A percentile compares a stretch with the other conserved stretches of the same genome.
Evolutionary conservation across 2,329 filamentous ascomycete species (phyloP).

Genomic region (Colletotrichum sp.): DNA sequence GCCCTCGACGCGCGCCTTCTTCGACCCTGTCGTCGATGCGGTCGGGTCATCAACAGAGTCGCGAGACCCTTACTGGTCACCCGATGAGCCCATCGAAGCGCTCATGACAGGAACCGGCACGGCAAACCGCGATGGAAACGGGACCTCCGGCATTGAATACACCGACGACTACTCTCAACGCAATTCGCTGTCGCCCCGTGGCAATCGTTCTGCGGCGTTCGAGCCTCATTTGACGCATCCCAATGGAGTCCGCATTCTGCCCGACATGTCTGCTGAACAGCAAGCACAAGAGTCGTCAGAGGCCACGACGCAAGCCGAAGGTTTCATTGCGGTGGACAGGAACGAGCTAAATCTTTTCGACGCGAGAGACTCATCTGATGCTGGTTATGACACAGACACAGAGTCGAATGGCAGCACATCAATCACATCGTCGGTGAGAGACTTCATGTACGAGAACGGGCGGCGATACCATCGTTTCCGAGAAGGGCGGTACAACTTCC

Average conservation of each 20-base stretch:
- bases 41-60: neutral
- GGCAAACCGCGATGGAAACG: neutral
- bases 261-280: constrained; percentile 36
- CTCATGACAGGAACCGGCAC: neutral
- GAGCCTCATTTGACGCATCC: constrained; percentile 39
- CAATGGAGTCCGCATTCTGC: constrained; percentile 42
- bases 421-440: constrained; percentile 44
- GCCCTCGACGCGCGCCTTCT: neutral
- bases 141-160: neutral
- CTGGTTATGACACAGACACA: constrained; percentile 41
- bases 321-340: constrained; percentile 39
- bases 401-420: constrained; percentile 42
- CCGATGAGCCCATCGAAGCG: neutral
- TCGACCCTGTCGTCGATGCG: neutral
- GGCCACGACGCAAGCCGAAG: constrained; percentile 40
- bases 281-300: constrained; percentile 40
- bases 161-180: neutral
- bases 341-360: constrained; percentile 25
- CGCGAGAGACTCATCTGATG: constrained; percentile 32
- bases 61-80: neutral
- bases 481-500: constrained; percentile 61
- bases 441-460: constrained; percentile 62
- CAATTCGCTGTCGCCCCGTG: neutral
- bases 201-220: constrained; percentile 20
- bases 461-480: constrained; percentile 62